These are phyloP conservation scores for Polyplosphaeria fusca DNA, from an alignment of 495 filamentous ascomycete genomes.

Conservation along the genomic window DNA sequence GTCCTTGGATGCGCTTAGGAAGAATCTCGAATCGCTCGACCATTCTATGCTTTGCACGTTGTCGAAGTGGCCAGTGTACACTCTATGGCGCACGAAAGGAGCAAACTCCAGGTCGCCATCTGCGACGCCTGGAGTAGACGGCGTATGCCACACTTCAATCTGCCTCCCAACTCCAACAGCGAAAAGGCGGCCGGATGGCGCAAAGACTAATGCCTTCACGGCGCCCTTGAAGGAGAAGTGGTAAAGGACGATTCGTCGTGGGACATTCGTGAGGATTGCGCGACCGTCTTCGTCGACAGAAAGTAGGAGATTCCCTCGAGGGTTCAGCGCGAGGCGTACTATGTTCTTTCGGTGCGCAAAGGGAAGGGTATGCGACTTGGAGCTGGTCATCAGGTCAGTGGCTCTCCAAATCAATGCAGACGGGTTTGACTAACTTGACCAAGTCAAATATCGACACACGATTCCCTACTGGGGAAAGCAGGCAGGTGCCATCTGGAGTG, in stretches of 20 bases:
- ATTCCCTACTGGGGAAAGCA: constrained; percentile 97
- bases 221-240: constrained; percentile 89
- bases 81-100: constrained; percentile 83
- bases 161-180: constrained; percentile 79
- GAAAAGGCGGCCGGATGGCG: constrained; percentile 86
- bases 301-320: constrained; percentile 84
- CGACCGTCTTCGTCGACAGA: constrained; percentile 92
- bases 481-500: constrained; percentile 90
- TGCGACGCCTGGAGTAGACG: constrained; percentile 72
- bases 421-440: constrained; percentile 77
- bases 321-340: constrained; percentile 77
- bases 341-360: constrained; percentile 95
- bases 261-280: constrained; percentile 85
- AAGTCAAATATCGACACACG: constrained; percentile 93
- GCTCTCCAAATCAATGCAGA: not conserved
- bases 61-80: constrained; percentile 85
- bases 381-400: constrained; percentile 53
- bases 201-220: constrained; percentile 83
- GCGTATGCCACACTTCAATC: constrained; percentile 93
- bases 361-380: constrained; percentile 92
- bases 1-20: constrained; percentile 86
- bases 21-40: constrained; percentile 93
- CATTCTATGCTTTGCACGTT: constrained; percentile 80
- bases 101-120: constrained; percentile 91
- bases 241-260: constrained; percentile 78